These are phyloP conservation scores for Cotoneaster glaucophyllus DNA, from an alignment of 306 rosid genomes.

Conservation along the genomic window DNA sequence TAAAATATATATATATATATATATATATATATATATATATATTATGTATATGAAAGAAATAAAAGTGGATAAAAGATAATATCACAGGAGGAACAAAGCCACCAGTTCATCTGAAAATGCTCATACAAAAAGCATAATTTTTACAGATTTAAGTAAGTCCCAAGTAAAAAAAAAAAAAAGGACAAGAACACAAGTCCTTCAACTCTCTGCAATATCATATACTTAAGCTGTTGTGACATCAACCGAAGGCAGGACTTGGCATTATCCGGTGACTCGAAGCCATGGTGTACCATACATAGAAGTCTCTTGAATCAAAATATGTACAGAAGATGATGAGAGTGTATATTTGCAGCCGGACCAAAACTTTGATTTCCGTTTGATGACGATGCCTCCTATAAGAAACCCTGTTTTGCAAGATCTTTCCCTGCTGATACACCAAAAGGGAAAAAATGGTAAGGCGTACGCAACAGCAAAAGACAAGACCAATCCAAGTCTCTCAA, in stretches of 20 bases:
- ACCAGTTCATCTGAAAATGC: too few species aligned
- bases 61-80: too few species aligned
- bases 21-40: too few species aligned
- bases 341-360: not conserved
- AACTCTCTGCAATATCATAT: not conserved
- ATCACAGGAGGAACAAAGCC: too few species aligned
- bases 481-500: not conserved
- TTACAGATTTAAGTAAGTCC: too few species aligned
- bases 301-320: conserved; percentile 9
- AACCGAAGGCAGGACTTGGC: not conserved
- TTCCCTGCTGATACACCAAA: conserved; percentile 48
- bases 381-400: conserved; percentile 34
- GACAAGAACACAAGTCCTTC: not conserved
- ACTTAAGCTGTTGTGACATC: not conserved
- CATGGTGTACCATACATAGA: conserved; percentile 5
- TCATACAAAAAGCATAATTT: too few species aligned
- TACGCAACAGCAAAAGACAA: not conserved
- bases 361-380: conserved; percentile 15
- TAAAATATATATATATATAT: too few species aligned
- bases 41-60: too few species aligned
- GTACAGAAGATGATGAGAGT: conserved; percentile 15
- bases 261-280: not conserved
- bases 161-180: not conserved
- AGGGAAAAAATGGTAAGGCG: not conserved
- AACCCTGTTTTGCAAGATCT: conserved; percentile 44